Base-by-base conservation (phyloP, 1,284 basidiomycete species). In the Bothia castanella region DNA sequence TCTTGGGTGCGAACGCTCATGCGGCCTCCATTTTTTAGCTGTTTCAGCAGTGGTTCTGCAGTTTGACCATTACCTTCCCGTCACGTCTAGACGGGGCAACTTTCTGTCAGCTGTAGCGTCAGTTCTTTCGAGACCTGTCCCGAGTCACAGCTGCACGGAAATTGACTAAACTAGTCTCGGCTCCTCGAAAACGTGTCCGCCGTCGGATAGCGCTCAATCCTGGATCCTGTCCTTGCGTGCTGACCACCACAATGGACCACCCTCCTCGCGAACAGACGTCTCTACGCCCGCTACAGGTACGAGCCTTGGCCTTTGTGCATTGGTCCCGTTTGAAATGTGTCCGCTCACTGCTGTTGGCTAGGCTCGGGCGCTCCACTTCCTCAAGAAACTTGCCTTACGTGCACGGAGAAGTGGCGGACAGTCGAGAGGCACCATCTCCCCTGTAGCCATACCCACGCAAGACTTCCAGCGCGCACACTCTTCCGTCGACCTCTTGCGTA, bases 351-450 rank as follows among this genome's bases (percentile, higher is more conserved):
- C 35, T 19, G 10, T 45, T 32, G 42, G 16, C 23, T 47, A 76
- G 74, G 58, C 60, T 41, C 67, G 70, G 19, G 67, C 70, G 14
- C 69, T 69, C 49, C 72, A 66, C 53, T 67, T 78, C 41, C 69
- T 56, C 65, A 76, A 57, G 69, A 73, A 56, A 58, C 68, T 74
- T 40, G 59, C 64, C 25, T 56, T 73, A 44, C 70, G 69, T 45
- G 39, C 53, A 38, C 58, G 64, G 37, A 31, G 25, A 40, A 50
- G 46, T 37, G 53, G 30, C 5, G 56, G 44, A 17, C 62, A 60
- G 47, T 45, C 58, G 31, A 58, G 63, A 52, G 59, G 64, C 50
- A 27, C 54, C 41, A 46, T 56, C 50, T 53, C 57, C 17, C 42
- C 62, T 37, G 51, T 59, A 40, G 11, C 52, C 16, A 41, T 56